A percentile compares a stretch with the other conserved stretches of the same genome.
phyloP scores from a whole-genome alignment of 2,329 filamentous ascomycete species.

The Amphichorda felina region DNA sequence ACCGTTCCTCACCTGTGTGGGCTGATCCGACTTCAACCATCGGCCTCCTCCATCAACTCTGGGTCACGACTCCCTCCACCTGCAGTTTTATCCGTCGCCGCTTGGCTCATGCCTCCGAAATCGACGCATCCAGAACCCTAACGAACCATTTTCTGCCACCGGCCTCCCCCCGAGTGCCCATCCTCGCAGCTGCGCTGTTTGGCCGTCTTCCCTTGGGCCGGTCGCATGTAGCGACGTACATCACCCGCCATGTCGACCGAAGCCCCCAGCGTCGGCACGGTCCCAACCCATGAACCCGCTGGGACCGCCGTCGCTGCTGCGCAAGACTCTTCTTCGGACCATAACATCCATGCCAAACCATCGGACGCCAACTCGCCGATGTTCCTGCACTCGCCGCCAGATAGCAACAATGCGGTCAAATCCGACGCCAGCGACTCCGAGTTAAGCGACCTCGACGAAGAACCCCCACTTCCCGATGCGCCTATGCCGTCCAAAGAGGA shows the following conservation, averaged over 20 bases:
- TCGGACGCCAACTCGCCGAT: slow-evolving; percentile 23
- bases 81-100: neutral
- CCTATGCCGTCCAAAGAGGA: slow-evolving; percentile 8
- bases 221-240: slow-evolving; percentile 22
- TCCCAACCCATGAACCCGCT: slow-evolving; percentile 14
- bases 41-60: no score
- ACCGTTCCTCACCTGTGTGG: no score
- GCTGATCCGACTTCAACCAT: no score
- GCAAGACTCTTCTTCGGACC: slow-evolving; percentile 11
- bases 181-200: no score
- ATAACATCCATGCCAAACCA: slow-evolving; percentile 12
- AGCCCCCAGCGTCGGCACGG: slow-evolving; percentile 34
- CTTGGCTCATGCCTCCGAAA: neutral
- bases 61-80: no score
- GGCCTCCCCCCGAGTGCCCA: no score
- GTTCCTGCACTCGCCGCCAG: slow-evolving; percentile 50
- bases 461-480: slow-evolving; percentile 11
- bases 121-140: neutral
- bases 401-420: slow-evolving; percentile 49
- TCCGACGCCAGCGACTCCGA: slow-evolving; percentile 48
- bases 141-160: no score
- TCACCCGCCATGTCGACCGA: slow-evolving; percentile 40
- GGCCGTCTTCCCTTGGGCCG: slow-evolving; percentile 10
- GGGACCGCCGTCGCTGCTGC: slow-evolving; percentile 7
- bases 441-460: slow-evolving; percentile 52